Base-by-base conservation (phyloP, 768 basidiomycete genomes). In the Lentinula sp. region DNA sequence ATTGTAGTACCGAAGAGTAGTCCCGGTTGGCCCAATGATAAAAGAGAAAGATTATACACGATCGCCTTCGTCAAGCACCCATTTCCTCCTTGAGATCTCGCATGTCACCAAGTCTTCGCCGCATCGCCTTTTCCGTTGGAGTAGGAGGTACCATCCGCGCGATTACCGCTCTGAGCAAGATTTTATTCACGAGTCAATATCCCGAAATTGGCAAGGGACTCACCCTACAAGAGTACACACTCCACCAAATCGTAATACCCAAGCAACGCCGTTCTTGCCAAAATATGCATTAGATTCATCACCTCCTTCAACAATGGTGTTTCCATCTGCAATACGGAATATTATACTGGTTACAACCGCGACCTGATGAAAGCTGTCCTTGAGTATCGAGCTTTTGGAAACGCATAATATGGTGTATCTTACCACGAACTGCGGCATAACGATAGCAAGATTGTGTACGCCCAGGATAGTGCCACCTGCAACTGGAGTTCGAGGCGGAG, bases 371-470 rank as follows among this genome's bases (percentile, higher is more conserved):
- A 35, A 13, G 1, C 12, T 18, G 18, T 18, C 45, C 13, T 6
- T 59, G 13, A 46, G 28, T 32, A 35, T 58, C 15, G 10, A 35
- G 37, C 33, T 15, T 4, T 8, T 4, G 12, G 32, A 16, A 48
- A 20, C 32, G 20, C 28, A 28, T 28, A n/a, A 42, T 16, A 32
- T 6, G 28, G 6, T 49, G 16, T 0, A 3, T 81, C 93, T 66
- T 69, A 95, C 95, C 57, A 95, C 81, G 70, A 98, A 91, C 66
- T 98, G 95, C 20, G 95, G 95, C 75, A 93, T 86, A 32, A 98
- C 95, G 62, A 98, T 94, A 4, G 95, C 91, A 16, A 98, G 79
- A 69, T 98, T 98, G 69, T 98, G 95, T 43, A 98, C 94, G 3
- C 95, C 95, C 45, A 97, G 81, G 42, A 96, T 86, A 1, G 95